Percentiles rank a stretch among this genome's conserved stretches.
phyloP scores from a whole-genome alignment of 2,329 filamentous ascomycete genomes.

The Hypomyces rosellus region DNA sequence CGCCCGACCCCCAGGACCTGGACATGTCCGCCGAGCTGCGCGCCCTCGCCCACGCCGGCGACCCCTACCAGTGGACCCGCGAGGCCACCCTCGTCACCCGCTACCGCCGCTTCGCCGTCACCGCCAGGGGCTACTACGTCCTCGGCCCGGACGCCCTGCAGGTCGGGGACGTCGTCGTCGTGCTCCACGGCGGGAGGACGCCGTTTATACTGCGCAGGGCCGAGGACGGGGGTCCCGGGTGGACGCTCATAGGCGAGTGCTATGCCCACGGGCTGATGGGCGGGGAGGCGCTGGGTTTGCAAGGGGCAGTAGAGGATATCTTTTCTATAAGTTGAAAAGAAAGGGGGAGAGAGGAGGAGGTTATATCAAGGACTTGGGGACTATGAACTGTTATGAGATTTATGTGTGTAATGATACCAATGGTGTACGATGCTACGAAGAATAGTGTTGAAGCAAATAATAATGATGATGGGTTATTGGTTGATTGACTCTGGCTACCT shows the following conservation, averaged over 20 bases:
- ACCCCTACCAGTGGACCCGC: conserved; percentile 30
- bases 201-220: conserved; percentile 25
- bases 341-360: neutral
- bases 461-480: no score
- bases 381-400: no score
- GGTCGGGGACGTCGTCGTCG: conserved; percentile 24
- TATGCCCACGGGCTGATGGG: conserved; percentile 33
- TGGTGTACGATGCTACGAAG: no score
- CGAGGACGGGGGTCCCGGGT: conserved; percentile 11
- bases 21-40: conserved; percentile 18
- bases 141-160: conserved; percentile 26
- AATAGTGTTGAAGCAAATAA: no score
- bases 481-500: no score
- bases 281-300: conserved; percentile 23
- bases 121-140: conserved; percentile 25
- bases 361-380: no score
- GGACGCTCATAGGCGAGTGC: conserved; percentile 29
- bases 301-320: conserved; percentile 20
- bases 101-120: conserved; percentile 27
- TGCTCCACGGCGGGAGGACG: conserved; percentile 27
- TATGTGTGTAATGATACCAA: no score
- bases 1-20: neutral
- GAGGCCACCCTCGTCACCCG: conserved; percentile 29
- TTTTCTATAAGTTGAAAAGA: conserved; percentile 20
- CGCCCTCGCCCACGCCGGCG: conserved; percentile 20